Evolutionary conservation across 2,329 filamentous ascomycete species (phyloP), one percentile per base, ranked within the genome.

Genomic region (Aotearoamyces nothofagi): DNA sequence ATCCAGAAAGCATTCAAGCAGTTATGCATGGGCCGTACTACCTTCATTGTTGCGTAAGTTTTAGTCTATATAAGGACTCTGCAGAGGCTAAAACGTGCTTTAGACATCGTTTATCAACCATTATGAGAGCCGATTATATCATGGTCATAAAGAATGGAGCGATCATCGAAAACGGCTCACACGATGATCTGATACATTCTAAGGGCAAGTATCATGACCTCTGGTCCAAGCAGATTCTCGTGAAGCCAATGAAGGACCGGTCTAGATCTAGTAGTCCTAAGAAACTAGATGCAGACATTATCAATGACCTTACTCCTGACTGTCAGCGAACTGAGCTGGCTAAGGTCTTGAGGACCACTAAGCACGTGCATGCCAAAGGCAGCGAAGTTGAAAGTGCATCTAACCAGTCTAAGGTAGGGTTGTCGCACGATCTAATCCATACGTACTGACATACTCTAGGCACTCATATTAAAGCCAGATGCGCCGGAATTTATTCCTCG

Each of bases 111-210:
- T 45, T 67, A n/a, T 64, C 62, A 1, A 69, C 64, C 1, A 58
- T 69, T 17, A 60, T 65, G 12, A 55, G 58, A 35, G 58, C 66
- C 1, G 63, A 72, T 35, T 50, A 53, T 28, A 68, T 71, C 22
- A 32, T 69, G 24, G 65, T 69, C 4, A 48, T 71, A 15, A 53
- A 64, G 31, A 51, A 60, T 22, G 68, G 68, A 4, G 46, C 50
- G 19, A 54, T 70, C 14, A 50, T 61, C 13, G 64, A 71, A 42
- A 51, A 54, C 17, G 67, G 68, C 4, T 57, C 54, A 11, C 67
- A 70, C 37, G 38, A 51, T 1, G 54, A 61, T 16, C 44, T 72
- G 23, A 40, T 70, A 15, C 41, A 49, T 12, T 34, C 38, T n/a
- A 53, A 54, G 3, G 66, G 66, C 1, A 57, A 57, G 37, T 72